Base-by-base conservation (phyloP, 2,329 filamentous ascomycete genomes). In the Juglanconis oblonga region DNA sequence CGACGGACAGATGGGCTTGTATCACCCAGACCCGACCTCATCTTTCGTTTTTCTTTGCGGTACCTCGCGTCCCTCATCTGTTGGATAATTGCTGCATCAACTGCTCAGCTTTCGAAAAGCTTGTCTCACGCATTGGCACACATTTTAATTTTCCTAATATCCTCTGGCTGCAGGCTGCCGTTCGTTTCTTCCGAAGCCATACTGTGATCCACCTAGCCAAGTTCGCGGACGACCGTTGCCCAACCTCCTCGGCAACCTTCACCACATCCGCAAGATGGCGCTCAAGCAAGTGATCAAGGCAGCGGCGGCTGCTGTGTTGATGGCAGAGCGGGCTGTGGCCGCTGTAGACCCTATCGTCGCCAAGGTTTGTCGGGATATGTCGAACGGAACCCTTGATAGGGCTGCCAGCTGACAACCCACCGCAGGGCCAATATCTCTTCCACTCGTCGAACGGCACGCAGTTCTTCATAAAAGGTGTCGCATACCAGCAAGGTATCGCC, bases 401-500 rank as follows among this genome's bases (percentile, higher is more conserved):
- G 47, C 11, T 11, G 17, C 10, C 9, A 13, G 32, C 40, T 35
- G 36, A 32, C 33, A 1, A 5, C 17, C 9, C 9, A 11, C 9
- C 7, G n/a, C 35, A 55, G 53, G 55, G 55, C 6, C 55, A 57
- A 36, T 57, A 52, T 17, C 93, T 97, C 82, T 97, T 95, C 82
- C 92, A 90, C 81, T 83, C 90, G 74, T 44, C 47, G 2, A 90
- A 87, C 67, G 81, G 81, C 65, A 83, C 81, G 11, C 79, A 84
- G 68, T 84, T 84, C 78, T 95, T 87, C 81, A 92, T 98, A 75
- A 91, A 89, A 76, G 95, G 95, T 78, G 83, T 99, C 68, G 95
- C 95, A 67, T 99, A 99, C 79, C 95, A 99, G 80, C 87, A 93
- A 79, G 90, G 94, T 68, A 80, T 80, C 66, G 47, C 48, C 4